Percentiles rank a stretch among this genome's conserved stretches.
These are phyloP conservation scores for Microdochium bolleyi DNA, from an alignment of 2,329 filamentous ascomycete genomes.

Conservation along the genomic window DNA sequence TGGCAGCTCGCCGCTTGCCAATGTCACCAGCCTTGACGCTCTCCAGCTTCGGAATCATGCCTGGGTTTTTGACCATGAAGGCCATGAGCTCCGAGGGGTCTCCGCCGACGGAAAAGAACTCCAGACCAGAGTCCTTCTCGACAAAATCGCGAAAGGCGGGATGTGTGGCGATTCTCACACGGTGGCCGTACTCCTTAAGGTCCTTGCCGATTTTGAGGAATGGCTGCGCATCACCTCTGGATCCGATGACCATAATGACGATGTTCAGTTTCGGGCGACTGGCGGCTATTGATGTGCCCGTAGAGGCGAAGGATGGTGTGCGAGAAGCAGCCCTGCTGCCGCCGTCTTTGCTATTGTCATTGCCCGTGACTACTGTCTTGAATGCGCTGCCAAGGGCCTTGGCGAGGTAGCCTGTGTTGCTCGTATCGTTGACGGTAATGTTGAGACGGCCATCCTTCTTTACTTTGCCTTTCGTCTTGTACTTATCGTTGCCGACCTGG, in stretches of 20 bases:
- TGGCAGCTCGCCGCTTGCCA: slow-evolving; percentile 54
- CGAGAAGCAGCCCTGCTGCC: slow-evolving; percentile 7
- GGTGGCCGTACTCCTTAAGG: slow-evolving; percentile 64
- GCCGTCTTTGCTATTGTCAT: slow-evolving; percentile 13
- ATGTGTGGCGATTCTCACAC: slow-evolving; percentile 72
- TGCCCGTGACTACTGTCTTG: slow-evolving; percentile 39
- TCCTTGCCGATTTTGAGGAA: slow-evolving; percentile 70
- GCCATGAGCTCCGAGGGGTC: slow-evolving; percentile 78
- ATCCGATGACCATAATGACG: slow-evolving; percentile 78
- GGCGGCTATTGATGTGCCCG: slow-evolving; percentile 17
- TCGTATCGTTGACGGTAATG: slow-evolving; percentile 65
- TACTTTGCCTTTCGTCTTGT: slow-evolving; percentile 55
- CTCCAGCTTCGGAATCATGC: slow-evolving; percentile 66
- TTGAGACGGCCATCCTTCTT: slow-evolving; percentile 63
- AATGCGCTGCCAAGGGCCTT: slow-evolving; percentile 63
- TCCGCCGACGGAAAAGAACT: slow-evolving; percentile 75
- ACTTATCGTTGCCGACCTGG: slow-evolving; percentile 55
- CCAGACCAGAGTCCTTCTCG: slow-evolving; percentile 61
- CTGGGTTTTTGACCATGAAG: slow-evolving; percentile 82
- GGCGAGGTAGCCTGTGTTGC: slow-evolving; percentile 62
- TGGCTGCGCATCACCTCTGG: slow-evolving; percentile 71
- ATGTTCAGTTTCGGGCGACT: slow-evolving; percentile 58
- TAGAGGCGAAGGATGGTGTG: slow-evolving; percentile 20
- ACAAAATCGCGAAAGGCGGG: slow-evolving; percentile 71
- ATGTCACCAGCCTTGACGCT: slow-evolving; percentile 69